Evolutionary conservation across 805 yeast genomes (phyloP).

Genomic region (Yamadazyma nakazawae): DNA sequence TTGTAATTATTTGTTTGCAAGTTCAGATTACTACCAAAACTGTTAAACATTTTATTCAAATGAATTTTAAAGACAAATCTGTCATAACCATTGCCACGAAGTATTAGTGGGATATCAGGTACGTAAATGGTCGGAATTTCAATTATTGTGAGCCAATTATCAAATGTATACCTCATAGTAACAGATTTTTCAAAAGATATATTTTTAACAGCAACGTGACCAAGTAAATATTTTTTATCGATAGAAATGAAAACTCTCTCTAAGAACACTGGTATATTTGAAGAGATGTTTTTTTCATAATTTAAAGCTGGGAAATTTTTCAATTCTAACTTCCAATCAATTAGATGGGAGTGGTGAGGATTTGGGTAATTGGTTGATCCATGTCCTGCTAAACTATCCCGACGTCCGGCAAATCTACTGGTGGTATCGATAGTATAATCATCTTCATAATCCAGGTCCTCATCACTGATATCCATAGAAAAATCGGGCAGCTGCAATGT

Average conservation of each 20-base stretch:
- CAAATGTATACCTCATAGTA: conserved; percentile 68
- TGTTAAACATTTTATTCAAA: conserved; percentile 31
- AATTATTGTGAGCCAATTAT: conserved; percentile 72
- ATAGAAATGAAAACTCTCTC: conserved; percentile 60
- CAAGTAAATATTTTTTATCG: conserved; percentile 58
- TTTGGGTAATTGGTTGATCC: conserved; percentile 23
- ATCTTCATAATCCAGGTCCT: conserved; percentile 8
- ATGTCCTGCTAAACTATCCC: background rate
- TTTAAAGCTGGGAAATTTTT: conserved; percentile 39
- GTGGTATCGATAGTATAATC: background rate
- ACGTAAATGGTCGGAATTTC: conserved; percentile 64
- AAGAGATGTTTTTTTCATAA: conserved; percentile 43
- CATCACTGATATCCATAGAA: conserved; percentile 18
- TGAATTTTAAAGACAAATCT: conserved; percentile 67
- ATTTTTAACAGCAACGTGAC: conserved; percentile 78
- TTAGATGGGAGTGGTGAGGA: conserved; percentile 13
- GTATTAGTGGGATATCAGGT: conserved; percentile 50
- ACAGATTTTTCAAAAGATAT: conserved; percentile 65
- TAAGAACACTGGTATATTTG: conserved; percentile 49
- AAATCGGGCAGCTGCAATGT: conserved; percentile 20
- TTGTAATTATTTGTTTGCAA: conserved; percentile 24
- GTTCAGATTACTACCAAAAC: conserved; percentile 2
- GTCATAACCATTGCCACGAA: conserved; percentile 56
- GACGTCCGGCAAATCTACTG: background rate
- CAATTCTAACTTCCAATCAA: conserved; percentile 45